Evolutionary conservation across 2,329 filamentous ascomycete genomes (phyloP).

Genomic region (Lachnellula hyalina): DNA sequence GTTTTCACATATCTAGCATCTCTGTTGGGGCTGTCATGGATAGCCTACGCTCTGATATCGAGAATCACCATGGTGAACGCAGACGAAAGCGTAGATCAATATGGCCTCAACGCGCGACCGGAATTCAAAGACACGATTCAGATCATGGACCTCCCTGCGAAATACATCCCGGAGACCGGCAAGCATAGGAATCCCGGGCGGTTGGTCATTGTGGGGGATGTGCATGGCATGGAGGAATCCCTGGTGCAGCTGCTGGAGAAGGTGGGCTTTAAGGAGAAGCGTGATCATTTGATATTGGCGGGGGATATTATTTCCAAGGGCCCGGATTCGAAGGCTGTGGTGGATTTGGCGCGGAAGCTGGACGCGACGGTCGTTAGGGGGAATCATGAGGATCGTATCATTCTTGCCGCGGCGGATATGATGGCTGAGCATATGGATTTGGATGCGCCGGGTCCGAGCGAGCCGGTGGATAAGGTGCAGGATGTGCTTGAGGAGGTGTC

Average conservation of each 20-base stretch:
- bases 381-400: conserved; percentile 84
- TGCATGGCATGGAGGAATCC: conserved; percentile 77
- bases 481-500: conserved; percentile 24
- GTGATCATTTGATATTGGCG: conserved; percentile 70
- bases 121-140: conserved; percentile 25
- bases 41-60: background rate
- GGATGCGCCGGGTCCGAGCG: conserved; percentile 20
- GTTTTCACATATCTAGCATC: no score
- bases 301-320: conserved; percentile 85
- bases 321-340: conserved; percentile 72
- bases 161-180: conserved; percentile 27
- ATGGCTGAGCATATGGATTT: conserved; percentile 28
- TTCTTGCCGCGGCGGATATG: conserved; percentile 54
- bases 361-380: conserved; percentile 80
- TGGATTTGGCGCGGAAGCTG: conserved; percentile 62
- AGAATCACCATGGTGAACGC: background rate
- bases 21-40: background rate
- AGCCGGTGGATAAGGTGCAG: conserved; percentile 26
- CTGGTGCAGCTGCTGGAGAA: conserved; percentile 62
- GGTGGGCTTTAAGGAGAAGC: conserved; percentile 53
- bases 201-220: conserved; percentile 81
- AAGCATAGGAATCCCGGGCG: conserved; percentile 44
- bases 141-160: conserved; percentile 24
- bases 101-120: conserved; percentile 18
- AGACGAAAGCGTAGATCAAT: conserved; percentile 1